Base-by-base conservation (phyloP, 352 stramenopile species). In the Phytophthora brassicae region DNA sequence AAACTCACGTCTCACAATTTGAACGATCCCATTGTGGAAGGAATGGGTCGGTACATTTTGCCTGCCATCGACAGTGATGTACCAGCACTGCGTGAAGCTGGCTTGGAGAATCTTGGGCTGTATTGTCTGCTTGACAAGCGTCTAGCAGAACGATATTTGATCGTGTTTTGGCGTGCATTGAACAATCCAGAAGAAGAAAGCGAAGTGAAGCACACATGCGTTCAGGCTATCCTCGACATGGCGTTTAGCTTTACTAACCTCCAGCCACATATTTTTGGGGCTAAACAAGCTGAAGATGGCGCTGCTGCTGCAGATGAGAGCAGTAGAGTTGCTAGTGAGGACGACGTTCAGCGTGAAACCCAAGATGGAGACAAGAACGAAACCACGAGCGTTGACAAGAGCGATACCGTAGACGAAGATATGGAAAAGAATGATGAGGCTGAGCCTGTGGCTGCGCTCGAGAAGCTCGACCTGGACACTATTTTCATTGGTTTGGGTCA, bases 111-210 rank as follows among this genome's bases (percentile, higher is more conserved):
- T 44, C 66, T 93, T 11, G 84, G 81, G 9, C 60, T 93, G 4
- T 89, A 86, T 31, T 88, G 75, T 51, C 31, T 93, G 44, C 71
- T 93, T 7, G 84, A 93, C 33, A 84, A 88, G 42, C 68, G 77
- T 24, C 73, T 91, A 5, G 82, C 84, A 0, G 78, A 89, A 41
- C 68, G 76, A 1, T 84, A 93, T 51, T 66, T 90, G 57, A 73
- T 90, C 43, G 76, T 91, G 3, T 93, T 93, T 55, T 93, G 81
- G 84, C 76, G 76, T 33, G 84, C 82, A 1, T 68, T 93, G 42
- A 90, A 88, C 66, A 89, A 88, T 38, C 74, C 81, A 8, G 76
- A 92, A 28, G 84, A 93, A 75, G 84, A 93, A 58, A 76, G 64
- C 8, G 82, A 91, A 20, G 76, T 90, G 24, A 90, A 91, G 62